Base-by-base conservation (phyloP, 305 asterid species). In the Fraxinus ornus region DNA sequence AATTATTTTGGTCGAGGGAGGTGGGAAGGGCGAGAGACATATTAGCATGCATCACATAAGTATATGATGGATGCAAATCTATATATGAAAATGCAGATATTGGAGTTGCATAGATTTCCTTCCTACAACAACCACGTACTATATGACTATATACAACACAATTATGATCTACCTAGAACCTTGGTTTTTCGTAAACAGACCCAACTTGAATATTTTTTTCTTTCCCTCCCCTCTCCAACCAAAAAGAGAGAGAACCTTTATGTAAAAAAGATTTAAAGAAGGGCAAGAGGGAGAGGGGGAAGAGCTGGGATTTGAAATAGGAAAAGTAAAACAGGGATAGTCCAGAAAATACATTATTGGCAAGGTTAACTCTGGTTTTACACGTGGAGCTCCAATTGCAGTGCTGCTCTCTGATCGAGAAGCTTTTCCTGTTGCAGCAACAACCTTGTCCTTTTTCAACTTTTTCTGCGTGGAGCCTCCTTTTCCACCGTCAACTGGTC, bases 361-460 rank as follows among this genome's bases (percentile, higher is more conserved):
- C 85, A 93, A 85, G 24, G 98, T 75, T 37, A 95, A 94, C 87
- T 91, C 98, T 15, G 98, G 92, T 86, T 95, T 94, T 68, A 93
- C 99, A 75, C 96, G 94, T 10, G 98, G 97, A 75, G 95, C 94
- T 55, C 88, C 94, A 83, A 97, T 72, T 8, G 83, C 91, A 9
- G 91, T 39, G 83, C 79, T 86, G 66, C 81, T 88, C 88, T 95
- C 99, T 57, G 91, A 41, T 47, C 95, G 98, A 82, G 96, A 84
- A 85, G 93, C 92, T 90, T 94, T 95, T 80, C 89, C 81, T 17
- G 94, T 87, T 81, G 97, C 89, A 84, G 89, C 90, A 37, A 81
- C 92, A 87, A 81, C 91, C 90, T 95, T 94, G 82, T 95, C 98
- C 89, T 94, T 95, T 86, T 94, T 95, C 72, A 71, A 77, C 88